phyloP scores from a whole-genome alignment of 257 asterid genomes.

The Solanum lycopersicoides region DNA sequence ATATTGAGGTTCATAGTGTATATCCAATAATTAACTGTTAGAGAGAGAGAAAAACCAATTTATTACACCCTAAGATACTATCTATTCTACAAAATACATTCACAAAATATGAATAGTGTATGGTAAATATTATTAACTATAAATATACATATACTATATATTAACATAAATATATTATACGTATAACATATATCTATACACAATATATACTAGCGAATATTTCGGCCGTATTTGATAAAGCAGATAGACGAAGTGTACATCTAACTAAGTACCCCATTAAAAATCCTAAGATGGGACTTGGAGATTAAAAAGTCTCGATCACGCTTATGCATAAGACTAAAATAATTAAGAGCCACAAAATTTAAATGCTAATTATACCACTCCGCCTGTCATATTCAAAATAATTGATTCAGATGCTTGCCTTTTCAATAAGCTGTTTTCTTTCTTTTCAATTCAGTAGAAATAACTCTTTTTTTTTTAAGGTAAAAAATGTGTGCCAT shows the following conservation, averaged over 20 bases:
- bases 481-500: background rate
- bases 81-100: background rate
- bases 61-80: too few relatives aligned
- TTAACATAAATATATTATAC: too few relatives aligned
- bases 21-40: too few relatives aligned
- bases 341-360: background rate
- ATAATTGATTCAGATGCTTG: background rate
- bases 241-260: background rate
- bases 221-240: background rate
- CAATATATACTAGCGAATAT: too few relatives aligned
- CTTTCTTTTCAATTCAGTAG: background rate
- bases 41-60: too few relatives aligned
- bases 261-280: background rate
- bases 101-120: background rate
- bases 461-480: background rate
- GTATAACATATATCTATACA: too few relatives aligned
- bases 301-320: background rate
- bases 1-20: too few relatives aligned
- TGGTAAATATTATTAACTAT: background rate
- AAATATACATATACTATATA: too few relatives aligned
- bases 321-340: background rate
- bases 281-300: background rate
- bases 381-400: background rate
- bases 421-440: background rate
- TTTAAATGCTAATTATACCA: background rate